Evolutionary conservation across 2,329 filamentous ascomycete species (phyloP), one percentile per base, ranked within the genome.

Genomic region (Boeremia exigua): DNA sequence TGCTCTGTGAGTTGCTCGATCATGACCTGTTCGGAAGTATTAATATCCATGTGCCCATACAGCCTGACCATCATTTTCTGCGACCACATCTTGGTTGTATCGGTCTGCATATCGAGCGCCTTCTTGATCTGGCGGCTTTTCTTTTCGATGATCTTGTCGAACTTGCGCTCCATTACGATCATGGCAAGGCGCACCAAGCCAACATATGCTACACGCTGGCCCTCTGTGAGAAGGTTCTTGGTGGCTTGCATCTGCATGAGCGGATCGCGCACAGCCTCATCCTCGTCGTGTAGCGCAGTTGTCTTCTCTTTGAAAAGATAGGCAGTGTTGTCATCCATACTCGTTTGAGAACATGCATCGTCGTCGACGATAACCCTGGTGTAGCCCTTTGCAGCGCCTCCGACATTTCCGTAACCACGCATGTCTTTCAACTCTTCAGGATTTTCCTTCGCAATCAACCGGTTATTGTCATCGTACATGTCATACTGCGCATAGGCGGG

Each of bases 61-160:
- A 99, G 75, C 23, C 94, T 87, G 57, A 97, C 87, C 93, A 99
- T 99, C 84, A 96, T 96, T 79, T 96, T 96, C 75, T 99, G 95
- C 53, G 90, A 88, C 94, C 94, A 99, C 90, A 97, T 97, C 75
- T 89, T 89, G 79, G 91, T 88, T 32, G 88, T 85, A 74, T 97
- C 95, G 10, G 87, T 79, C 0, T 90, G 86, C 58, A 88, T 79
- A 28, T 85, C 82, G 10, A 92, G 74, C 38, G 87, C 80, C 74
- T 94, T 97, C 76, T 89, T 95, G 1, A 86, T 84, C 37, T 82
- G 84, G 67, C 83, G 91, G 2, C 83, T 87, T 27, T 78, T 77
- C 57, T 87, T 84, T 11, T 48, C 48, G n/a, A 17, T 48, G 34
- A 93, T 73, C 10, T 77, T 75, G 53, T 91, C 86, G 49, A 88